Evolutionary conservation across 345 rosid genomes (phyloP), one percentile per base, ranked within the genome.

Genomic region (Acer yangbiense): DNA sequence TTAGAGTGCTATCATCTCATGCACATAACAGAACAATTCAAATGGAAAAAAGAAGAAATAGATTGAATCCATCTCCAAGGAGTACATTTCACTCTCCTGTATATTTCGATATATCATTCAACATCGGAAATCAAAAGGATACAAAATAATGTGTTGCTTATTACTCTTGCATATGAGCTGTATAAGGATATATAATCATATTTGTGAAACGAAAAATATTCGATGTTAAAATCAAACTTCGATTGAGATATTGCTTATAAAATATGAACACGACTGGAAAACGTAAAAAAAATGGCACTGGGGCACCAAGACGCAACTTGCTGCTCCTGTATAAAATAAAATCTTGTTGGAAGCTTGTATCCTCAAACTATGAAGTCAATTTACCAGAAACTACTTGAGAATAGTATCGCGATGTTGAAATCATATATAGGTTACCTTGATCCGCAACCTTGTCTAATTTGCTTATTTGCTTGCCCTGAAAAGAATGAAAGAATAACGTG

Each of bases 391-490:
- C 64, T 60, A 44, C 57, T 54, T 12, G 0, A 23, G 20, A 29
- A 64, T 13, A 20, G 14, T 39, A 52, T 14, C 62, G 27, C 12
- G 0, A 2, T 0, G 25, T 32, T 7, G 21, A 43, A 55, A 1
- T 29, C 16, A 35, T 62, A 70, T 52, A 69, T 7, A 17, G 32
- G 61, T 18, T 12, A 21, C 66, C 39, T 27, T 64, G 41, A 8
- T 55, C 74, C 68, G 66, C 70, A 39, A 58, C 65, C 66, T 11
- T 11, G 25, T 62, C 35, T 55, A 55, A 48, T 21, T 64, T 63
- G 61, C 65, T 78, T 60, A 48, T 21, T 64, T 63, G 61, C 65
- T 74, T 60, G 29, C 65, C 82, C 85, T 58, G 79, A 55, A 77
- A 77, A 1, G 9, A 58, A 21, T 72, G 21, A 27, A 67, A 12